These are phyloP conservation scores for sorghum (Sorghum bicolor) DNA, from an alignment of 176 grass and related monocot genomes.

Conservation along the genomic window Sorghum_bicolor_NCBIv3 NC_012871.2:380001-380500, in stretches of 20 bases:
- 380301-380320: conserved; percentile 75
- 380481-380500: conserved; percentile 54
- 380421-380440: conserved; percentile 58
- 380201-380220: too few species aligned
- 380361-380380: conserved; percentile 69
- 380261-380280: conserved; percentile 51
- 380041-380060: conserved; percentile 45
- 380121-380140: too few species aligned
- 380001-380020: conserved; percentile 63
- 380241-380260: too few species aligned
- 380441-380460: conserved; percentile 71
- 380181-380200: too few species aligned
- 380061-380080: conserved; percentile 50
- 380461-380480: conserved; percentile 54
- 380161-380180: too few species aligned
- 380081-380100: conserved; percentile 74
- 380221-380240: too few species aligned
- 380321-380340: conserved; percentile 61
- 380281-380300: conserved; percentile 62
- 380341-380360: conserved; percentile 67
- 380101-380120: conserved; percentile 64
- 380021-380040: conserved; percentile 74
- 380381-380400: conserved; percentile 79
- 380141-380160: too few species aligned
- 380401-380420: conserved; percentile 69